phyloP scores from a whole-genome alignment of 345 rosid species.

The Eucalyptus lansdowneana region DNA sequence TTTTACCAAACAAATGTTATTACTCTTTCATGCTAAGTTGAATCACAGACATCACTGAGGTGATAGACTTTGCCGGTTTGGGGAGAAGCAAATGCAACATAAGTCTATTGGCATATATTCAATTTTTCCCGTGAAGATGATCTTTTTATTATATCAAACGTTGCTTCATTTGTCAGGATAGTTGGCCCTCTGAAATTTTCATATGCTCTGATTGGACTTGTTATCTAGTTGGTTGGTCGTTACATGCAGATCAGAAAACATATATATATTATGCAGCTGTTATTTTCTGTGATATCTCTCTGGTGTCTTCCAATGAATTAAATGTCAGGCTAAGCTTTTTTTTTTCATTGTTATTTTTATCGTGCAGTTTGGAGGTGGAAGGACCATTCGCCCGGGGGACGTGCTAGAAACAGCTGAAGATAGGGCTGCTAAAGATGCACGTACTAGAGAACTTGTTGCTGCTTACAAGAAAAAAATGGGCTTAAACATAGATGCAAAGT shows the following conservation, averaged over 20 bases:
- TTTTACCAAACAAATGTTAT: neutral
- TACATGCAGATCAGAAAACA: neutral
- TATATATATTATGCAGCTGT: neutral
- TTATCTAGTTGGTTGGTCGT: neutral
- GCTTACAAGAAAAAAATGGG: conserved; percentile 60
- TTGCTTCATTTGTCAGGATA: neutral
- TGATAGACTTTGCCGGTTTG: neutral
- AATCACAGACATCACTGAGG: neutral
- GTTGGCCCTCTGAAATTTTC: neutral
- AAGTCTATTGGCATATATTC: neutral
- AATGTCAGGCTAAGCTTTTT: neutral
- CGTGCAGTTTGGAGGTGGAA: conserved; percentile 81
- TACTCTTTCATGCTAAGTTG: neutral
- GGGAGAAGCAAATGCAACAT: neutral
- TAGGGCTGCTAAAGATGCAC: conserved; percentile 51
- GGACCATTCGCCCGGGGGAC: conserved; percentile 58
- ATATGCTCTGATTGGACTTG: neutral
- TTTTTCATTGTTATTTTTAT: neutral
- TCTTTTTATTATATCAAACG: neutral
- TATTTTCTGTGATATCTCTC: neutral
- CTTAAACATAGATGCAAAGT: conserved; percentile 52
- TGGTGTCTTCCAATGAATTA: neutral
- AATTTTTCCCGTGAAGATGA: neutral
- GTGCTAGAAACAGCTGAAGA: conserved; percentile 66
- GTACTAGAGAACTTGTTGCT: conserved; percentile 43